A percentile compares a stretch with the other conserved stretches of the same genome.
Conservation (phyloP, 73 alveolate genomes). For the Stentor coeruleus region DNA sequence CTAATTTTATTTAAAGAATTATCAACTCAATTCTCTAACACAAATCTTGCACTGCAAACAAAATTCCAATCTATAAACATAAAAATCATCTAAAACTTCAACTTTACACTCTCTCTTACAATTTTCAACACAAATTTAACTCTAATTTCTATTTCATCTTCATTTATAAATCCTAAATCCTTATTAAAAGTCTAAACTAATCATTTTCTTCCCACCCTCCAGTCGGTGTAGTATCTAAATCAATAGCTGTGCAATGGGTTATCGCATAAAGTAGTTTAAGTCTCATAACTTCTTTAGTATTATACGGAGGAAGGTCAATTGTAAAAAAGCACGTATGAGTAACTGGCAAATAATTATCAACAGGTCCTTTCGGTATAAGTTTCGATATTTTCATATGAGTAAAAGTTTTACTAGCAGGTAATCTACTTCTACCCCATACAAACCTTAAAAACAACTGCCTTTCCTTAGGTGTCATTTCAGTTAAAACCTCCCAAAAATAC, state of each 20-base stretch:
- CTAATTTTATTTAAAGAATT: too few relatives aligned
- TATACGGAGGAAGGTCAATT: conserved; percentile 71
- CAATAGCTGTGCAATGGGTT: conserved; percentile 87
- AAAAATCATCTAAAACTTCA: too few relatives aligned
- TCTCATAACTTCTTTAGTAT: conserved; percentile 59
- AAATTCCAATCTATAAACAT: too few relatives aligned
- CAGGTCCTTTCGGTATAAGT: conserved; percentile 34
- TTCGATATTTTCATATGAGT: conserved; percentile 38
- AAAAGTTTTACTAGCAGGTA: conserved; percentile 51
- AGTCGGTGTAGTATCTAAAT: conserved; percentile 67
- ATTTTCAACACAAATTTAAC: too few relatives aligned
- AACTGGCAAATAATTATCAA: conserved; percentile 61
- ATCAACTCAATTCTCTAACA: too few relatives aligned
- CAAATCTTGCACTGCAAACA: too few relatives aligned
- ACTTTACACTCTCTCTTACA: too few relatives aligned
- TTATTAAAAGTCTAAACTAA: conserved; percentile 25
- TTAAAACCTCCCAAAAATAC: conserved; percentile 77
- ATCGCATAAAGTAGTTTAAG: conserved; percentile 75
- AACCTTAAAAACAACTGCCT: conserved; percentile 71
- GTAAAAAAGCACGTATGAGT: conserved; percentile 83
- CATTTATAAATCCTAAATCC: too few relatives aligned
- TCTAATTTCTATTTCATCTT: too few relatives aligned
- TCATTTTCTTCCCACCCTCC: conserved; percentile 83
- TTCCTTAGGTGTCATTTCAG: conserved; percentile 65
- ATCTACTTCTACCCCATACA: conserved; percentile 89